phyloP scores from a whole-genome alignment of 140 eudicot species.

The Ambrosia hybrid region DNA sequence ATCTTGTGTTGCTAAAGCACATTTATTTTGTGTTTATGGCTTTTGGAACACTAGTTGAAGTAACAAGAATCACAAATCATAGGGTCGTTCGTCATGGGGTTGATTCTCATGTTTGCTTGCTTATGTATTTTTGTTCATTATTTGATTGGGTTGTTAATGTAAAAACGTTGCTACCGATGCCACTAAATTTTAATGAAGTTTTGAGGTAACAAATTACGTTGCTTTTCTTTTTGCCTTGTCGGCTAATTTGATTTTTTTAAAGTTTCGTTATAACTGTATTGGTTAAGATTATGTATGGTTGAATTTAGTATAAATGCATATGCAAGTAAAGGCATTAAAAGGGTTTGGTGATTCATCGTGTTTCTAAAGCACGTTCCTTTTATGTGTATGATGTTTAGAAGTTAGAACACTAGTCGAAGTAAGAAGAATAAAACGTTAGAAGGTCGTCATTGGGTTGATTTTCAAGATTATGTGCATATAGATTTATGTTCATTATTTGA shows the following conservation, averaged over 20 bases:
- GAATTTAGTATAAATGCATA: no score
- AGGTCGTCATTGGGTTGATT: neutral
- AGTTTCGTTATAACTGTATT: no score
- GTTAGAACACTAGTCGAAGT: neutral
- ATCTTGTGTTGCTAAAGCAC: neutral
- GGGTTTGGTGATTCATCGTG: no score
- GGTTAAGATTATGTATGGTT: no score
- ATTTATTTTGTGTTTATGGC: neutral
- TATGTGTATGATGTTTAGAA: neutral
- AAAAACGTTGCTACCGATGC: neutral
- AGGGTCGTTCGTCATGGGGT: neutral
- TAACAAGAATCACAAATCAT: neutral
- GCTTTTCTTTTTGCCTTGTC: no score
- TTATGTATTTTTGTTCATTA: neutral
- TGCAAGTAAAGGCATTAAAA: no score
- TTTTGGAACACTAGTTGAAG: neutral
- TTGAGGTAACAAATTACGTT: no score
- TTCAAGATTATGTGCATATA: neutral
- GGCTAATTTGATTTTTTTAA: no score
- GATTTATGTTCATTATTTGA: neutral
- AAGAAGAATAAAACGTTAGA: neutral
- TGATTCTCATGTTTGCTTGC: constrained; percentile 5
- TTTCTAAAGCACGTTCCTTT: no score
- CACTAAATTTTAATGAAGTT: neutral
- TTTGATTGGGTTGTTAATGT: neutral